phyloP scores from a whole-genome alignment of 164 flowering plant genomes.

The Berberis vulgaris region DNA sequence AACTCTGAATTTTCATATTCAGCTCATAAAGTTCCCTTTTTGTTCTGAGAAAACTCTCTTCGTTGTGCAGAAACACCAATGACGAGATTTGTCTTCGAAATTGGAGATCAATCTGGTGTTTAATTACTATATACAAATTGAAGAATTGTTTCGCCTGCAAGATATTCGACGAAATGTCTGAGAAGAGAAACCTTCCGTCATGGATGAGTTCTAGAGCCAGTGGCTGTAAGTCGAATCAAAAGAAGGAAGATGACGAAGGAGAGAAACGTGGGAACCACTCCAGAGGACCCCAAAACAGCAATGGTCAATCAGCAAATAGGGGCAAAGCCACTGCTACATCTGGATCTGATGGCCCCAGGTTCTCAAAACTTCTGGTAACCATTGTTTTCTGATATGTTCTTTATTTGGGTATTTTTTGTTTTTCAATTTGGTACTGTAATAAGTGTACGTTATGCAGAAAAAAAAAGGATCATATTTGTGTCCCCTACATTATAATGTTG shows the following conservation, averaged over 20 bases:
- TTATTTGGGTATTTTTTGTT: neutral
- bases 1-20: too few relatives aligned
- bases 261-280: conserved; percentile 5
- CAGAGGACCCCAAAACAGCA: neutral
- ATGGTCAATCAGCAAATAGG: neutral
- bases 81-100: too few relatives aligned
- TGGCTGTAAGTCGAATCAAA: conserved; percentile 15
- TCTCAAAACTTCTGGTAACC: conserved; percentile 63
- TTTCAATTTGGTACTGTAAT: neutral
- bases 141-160: neutral
- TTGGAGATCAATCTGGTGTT: too few relatives aligned
- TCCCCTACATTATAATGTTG: neutral
- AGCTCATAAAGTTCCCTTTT: too few relatives aligned
- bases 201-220: conserved; percentile 59
- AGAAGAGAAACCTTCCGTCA: conserved; percentile 54
- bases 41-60: too few relatives aligned
- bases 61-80: too few relatives aligned
- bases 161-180: conserved; percentile 6
- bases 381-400: neutral
- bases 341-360: conserved; percentile 11
- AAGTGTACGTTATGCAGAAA: too few relatives aligned
- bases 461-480: neutral
- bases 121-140: too few relatives aligned
- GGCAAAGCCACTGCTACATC: conserved; percentile 3
- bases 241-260: conserved; percentile 18